Evolutionary conservation across 768 basidiomycete species (phyloP), one percentile per base, ranked within the genome.

Genomic region (Leccinum truebloodii): DNA sequence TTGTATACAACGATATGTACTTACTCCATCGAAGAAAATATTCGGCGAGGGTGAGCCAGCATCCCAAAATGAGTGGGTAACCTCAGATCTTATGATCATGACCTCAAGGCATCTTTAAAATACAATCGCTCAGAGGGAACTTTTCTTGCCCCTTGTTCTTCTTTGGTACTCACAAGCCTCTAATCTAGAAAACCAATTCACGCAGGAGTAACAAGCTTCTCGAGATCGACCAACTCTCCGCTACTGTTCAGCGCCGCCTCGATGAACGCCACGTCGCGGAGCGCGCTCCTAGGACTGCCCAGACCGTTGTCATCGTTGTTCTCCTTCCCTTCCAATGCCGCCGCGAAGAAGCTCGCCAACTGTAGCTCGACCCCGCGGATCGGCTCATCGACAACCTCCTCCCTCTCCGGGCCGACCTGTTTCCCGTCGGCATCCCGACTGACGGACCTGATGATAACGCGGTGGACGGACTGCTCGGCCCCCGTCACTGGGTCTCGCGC

Each of bases 201-300:
- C 18, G 50, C 48, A 6, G 55, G 53, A 16, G 66, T 0, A 16
- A 74, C 69, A 1, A 79, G 68, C 22, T 72, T 78, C 55, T 70
- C 68, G 52, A 94, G 74, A 71, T 89, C 83, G 3, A 93, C 79
- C 39, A 81, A 70, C 59, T 77, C 67, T 6, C 90, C 90, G 20
- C 81, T 74, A 65, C 87, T 88, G 39, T 82, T 86, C 77, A 94
- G 75, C 30, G 83, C 84, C 28, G 89, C 92, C 76, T 95, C 80
- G 60, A 95, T 88, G 66, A 93, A 78, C 28, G 88, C 90, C 30
- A 95, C 85, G 70, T 95, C 93, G 62, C 76, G 76, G 62, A 95
- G 73, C 32, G 91, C 85, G 18, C 77, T 83, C 37, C 78, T 71
- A 28, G 89, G 88, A 63, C 83, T 80, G 14, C 89, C 90, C 20